Evolutionary conservation across 1,284 basidiomycete species (phyloP).

Genomic region (Trametes sp.): DNA sequence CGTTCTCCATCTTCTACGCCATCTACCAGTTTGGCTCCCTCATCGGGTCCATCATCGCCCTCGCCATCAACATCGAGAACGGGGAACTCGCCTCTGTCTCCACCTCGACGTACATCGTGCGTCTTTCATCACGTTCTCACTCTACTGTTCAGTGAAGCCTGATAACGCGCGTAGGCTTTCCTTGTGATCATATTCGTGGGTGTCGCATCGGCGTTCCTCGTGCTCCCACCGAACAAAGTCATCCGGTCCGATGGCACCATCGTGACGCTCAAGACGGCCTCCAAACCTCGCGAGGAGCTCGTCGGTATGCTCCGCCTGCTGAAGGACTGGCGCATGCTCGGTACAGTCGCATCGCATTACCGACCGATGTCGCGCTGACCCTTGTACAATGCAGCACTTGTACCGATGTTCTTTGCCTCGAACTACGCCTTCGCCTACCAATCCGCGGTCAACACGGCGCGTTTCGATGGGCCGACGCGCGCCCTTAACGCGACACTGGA

Average conservation of each 20-base stretch:
- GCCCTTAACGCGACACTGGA: slow-evolving; percentile 50
- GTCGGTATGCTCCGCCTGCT: slow-evolving; percentile 43
- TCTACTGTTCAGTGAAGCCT: background rate
- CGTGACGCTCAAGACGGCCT: slow-evolving; percentile 45
- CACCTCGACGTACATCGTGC: slow-evolving; percentile 49
- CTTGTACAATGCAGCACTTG: slow-evolving; percentile 35
- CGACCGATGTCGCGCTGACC: background rate
- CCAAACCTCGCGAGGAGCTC: slow-evolving; percentile 45
- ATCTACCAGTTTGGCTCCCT: slow-evolving; percentile 62
- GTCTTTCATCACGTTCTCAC: slow-evolving; percentile 15
- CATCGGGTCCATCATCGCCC: slow-evolving; percentile 57
- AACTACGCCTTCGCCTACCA: slow-evolving; percentile 54
- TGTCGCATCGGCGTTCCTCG: slow-evolving; percentile 45
- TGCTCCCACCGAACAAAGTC: slow-evolving; percentile 49
- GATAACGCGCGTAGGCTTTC: slow-evolving; percentile 41
- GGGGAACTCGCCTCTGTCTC: slow-evolving; percentile 44
- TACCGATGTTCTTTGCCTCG: slow-evolving; percentile 52
- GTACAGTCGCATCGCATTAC: slow-evolving; percentile 18
- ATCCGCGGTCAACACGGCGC: slow-evolving; percentile 45
- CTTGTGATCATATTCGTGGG: slow-evolving; percentile 51
- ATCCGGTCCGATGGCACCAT: slow-evolving; percentile 50
- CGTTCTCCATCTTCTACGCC: slow-evolving; percentile 59
- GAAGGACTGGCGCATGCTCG: slow-evolving; percentile 50
- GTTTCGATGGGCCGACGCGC: slow-evolving; percentile 51
- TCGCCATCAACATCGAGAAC: slow-evolving; percentile 50